Base-by-base conservation (phyloP, 2,329 filamentous ascomycete genomes). In the Colletotrichum sp. region DNA sequence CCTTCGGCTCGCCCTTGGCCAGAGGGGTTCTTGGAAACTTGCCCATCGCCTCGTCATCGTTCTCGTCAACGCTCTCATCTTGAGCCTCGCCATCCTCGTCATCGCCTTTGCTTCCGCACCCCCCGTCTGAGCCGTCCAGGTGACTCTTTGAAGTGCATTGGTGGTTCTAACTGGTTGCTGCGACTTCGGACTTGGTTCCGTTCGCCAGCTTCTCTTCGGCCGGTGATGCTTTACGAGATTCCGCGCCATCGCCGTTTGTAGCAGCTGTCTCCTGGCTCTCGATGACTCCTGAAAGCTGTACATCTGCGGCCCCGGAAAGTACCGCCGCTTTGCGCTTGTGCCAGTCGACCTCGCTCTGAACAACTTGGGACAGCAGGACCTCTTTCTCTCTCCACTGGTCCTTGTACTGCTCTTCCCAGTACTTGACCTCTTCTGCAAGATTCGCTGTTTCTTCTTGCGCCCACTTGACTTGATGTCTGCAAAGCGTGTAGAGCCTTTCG, bases 311-410 rank as follows among this genome's bases (percentile, higher is more conserved):
- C 12, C 87, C 88, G 3, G 85, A 86, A 27, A 92, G 85, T 7
- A 93, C 90, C 6, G 88, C 88, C 79, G 89, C 85, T 55, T 91
- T 89, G 69, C 92, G 87, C 72, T 89, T 87, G 79, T 92, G 91
- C 86, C 93, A 92, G 82, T 93, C 92, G 39, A 91, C 88, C 82
- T 96, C 95, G 80, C 87, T 89, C 80, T 89, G 85, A 79, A 95
- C 89, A 36, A 94, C 89, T 81, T 95, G 95, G 73, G 95, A 91
- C n/a, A 97, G 84, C 22, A 96, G 84, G 34, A 95, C 89, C 84
- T 97, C 95, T 84, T 96, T 96, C 84, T 95, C 92, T 16, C 92
- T 86, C 95, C 95, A 97, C 82, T 95, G 94, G 77, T 92, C 89
- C 82, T 91, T 91, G 83, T 94, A 93, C 15, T 89, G 81, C 44